Percentiles rank a stretch among this genome's conserved stretches.
phyloP scores from a whole-genome alignment of 306 rosid genomes.

The Oemleria cerasiformis region DNA sequence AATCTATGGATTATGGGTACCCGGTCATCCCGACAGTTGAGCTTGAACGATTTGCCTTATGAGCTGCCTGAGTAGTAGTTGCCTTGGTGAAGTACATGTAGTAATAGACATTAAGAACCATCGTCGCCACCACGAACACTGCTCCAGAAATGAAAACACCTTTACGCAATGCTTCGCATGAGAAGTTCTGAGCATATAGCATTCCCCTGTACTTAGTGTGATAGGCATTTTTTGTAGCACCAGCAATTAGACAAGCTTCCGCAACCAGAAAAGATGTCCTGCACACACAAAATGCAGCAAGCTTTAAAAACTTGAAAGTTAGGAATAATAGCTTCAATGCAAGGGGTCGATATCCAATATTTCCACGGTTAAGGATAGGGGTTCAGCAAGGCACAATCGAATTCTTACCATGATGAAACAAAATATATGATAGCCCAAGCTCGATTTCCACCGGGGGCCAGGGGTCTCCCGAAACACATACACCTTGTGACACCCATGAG shows the following conservation, averaged over 20 bases:
- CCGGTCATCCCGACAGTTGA: slow-evolving; percentile 86
- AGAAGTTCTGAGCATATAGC: slow-evolving; percentile 74
- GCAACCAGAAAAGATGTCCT: slow-evolving; percentile 81
- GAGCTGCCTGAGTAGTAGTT: slow-evolving; percentile 48
- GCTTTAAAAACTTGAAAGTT: background rate
- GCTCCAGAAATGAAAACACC: slow-evolving; percentile 86
- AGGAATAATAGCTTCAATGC: background rate
- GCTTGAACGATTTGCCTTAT: slow-evolving; percentile 63
- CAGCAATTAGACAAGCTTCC: slow-evolving; percentile 85
- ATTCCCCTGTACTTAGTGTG: slow-evolving; percentile 81
- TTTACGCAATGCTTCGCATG: slow-evolving; percentile 83
- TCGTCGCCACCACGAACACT: slow-evolving; percentile 79
- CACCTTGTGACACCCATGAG: slow-evolving; percentile 86
- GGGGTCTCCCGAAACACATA: slow-evolving; percentile 92
- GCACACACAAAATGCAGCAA: slow-evolving; percentile 6
- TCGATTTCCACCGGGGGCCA: slow-evolving; percentile 73
- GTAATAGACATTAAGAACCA: slow-evolving; percentile 83
- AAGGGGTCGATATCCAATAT: background rate
- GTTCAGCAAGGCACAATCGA: background rate
- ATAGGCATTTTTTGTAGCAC: slow-evolving; percentile 87
- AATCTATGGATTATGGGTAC: slow-evolving; percentile 36
- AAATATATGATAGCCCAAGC: slow-evolving; percentile 93
- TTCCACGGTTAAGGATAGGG: background rate
- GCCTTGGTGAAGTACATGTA: slow-evolving; percentile 95
- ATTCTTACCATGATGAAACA: slow-evolving; percentile 72